Base-by-base conservation (phyloP, 164 flowering plant species). In the Chimonanthus praecox region DNA sequence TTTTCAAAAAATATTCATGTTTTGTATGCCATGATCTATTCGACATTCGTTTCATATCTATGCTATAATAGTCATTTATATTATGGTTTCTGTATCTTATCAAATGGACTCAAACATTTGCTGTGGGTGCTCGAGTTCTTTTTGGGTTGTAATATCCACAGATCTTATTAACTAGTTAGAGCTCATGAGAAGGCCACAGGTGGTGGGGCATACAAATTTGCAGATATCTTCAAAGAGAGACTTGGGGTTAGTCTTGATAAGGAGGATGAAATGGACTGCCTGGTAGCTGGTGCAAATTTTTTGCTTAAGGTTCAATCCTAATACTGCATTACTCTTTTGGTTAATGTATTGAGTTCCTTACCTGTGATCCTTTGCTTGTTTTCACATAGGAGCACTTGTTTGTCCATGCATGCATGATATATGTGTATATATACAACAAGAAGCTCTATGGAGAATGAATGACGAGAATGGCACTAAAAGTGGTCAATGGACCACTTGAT, bases 211-310 rank as follows among this genome's bases (percentile, higher is more conserved):
- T 88, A 84, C 85, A 95, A 90, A 80, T 95, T 83, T 83, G 87
- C 98, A 16, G 98, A 95, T 79, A 85, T 93, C 58, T 95, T 93
- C 79, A 95, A 92, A 82, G 97, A 95, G 76, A 92, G 83, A 83
- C 98, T 95, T 74, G 99, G 97, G 8, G 91, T 93, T 77, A 88
- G 89, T 73, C 80, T 95, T 78, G 99, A 93, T 72, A 95, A 95
- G 84, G 98, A 95, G 85, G 99, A 94, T 80, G 99, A 95, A 83
- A 95, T 95, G 97, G 77, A 88, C 73, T 95, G 98, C 74, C 94
- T 95, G 58, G 98, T 95, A 13, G 88, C 98, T 48, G 99, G 99
- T 75, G 97, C 98, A 71, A 93, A 95, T 82, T 95, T 93, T 82
- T 81, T 95, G 80, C 90, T 93, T 8, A 95, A 95, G 98, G 99